phyloP scores from a whole-genome alignment of 2,329 filamentous ascomycete genomes.

The Penicillium sp. region DNA sequence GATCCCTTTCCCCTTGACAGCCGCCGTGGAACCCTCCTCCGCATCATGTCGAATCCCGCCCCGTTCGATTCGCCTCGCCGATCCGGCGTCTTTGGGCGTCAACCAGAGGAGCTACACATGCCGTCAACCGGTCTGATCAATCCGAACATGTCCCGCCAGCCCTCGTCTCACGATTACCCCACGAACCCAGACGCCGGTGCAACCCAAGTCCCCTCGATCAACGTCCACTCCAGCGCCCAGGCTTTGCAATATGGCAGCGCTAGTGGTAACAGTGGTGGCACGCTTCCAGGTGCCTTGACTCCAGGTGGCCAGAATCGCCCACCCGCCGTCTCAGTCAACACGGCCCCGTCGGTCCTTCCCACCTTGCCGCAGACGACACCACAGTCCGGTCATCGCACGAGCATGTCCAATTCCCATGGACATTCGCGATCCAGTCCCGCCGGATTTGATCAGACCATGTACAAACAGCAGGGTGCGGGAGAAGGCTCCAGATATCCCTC shows the following conservation, averaged over 20 bases:
- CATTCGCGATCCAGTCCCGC: conserved; percentile 86
- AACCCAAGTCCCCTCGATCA: conserved; percentile 55
- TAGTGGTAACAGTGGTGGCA: conserved; percentile 37
- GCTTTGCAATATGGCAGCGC: conserved; percentile 47
- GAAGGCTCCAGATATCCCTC: conserved; percentile 64
- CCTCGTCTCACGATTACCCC: conserved; percentile 49
- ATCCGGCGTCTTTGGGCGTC: conserved; percentile 46
- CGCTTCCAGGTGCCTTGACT: conserved; percentile 62
- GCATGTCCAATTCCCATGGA: conserved; percentile 64
- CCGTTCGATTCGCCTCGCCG: conserved; percentile 53
- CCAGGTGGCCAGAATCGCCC: conserved; percentile 54
- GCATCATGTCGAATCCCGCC: conserved; percentile 44
- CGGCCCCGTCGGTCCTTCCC: conserved; percentile 57
- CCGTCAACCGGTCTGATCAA: conserved; percentile 41
- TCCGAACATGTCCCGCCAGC: conserved; percentile 41
- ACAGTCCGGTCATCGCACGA: conserved; percentile 59
- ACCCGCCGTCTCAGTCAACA: conserved; percentile 53
- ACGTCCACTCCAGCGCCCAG: conserved; percentile 56
- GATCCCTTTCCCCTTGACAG: conserved; percentile 9
- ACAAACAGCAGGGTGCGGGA: conserved; percentile 63
- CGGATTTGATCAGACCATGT: conserved; percentile 58
- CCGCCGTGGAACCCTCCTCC: conserved; percentile 14
- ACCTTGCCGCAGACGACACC: conserved; percentile 53
- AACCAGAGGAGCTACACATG: conserved; percentile 58
- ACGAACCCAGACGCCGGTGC: conserved; percentile 44